These are phyloP conservation scores for Globisporangium rhizosaccharum DNA, from an alignment of 352 stramenopile species.

Conservation along the genomic window DNA sequence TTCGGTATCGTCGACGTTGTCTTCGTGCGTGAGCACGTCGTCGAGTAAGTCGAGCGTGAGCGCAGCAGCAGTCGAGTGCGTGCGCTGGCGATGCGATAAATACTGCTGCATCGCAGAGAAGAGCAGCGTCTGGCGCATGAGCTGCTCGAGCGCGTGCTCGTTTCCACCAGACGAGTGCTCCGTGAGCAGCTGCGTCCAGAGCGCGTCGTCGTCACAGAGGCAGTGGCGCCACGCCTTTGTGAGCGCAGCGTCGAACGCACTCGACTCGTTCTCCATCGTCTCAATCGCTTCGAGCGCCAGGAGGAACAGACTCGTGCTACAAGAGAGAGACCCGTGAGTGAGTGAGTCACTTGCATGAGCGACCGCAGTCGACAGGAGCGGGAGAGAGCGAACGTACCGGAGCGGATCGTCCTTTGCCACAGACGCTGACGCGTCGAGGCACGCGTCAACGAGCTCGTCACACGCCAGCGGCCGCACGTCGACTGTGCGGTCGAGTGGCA, in stretches of 20 bases:
- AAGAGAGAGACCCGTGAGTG: background rate
- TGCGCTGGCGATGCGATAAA: constrained; percentile 21
- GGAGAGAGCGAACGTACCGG: constrained; percentile 21
- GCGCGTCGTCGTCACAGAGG: constrained; percentile 41
- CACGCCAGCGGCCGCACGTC: constrained; percentile 30
- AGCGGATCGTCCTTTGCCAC: constrained; percentile 44
- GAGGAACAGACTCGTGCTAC: constrained; percentile 61
- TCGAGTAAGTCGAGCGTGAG: constrained; percentile 64
- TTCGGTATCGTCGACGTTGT: constrained; percentile 15
- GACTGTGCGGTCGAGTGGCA: constrained; percentile 37
- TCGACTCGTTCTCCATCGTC: constrained; percentile 29
- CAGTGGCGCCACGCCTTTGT: constrained; percentile 50
- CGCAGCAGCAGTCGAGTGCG: constrained; percentile 5
- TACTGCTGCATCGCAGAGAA: constrained; percentile 61
- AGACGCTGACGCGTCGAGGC: constrained; percentile 40
- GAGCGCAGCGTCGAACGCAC: constrained; percentile 45
- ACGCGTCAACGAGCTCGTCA: constrained; percentile 40
- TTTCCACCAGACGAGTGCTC: constrained; percentile 53
- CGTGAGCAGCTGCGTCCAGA: constrained; percentile 50
- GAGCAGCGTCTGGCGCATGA: constrained; percentile 71
- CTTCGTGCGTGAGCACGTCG: constrained; percentile 53
- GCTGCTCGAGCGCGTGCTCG: constrained; percentile 49
- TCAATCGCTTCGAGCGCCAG: constrained; percentile 68
- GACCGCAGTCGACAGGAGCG: background rate
- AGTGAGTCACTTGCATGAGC: no score